Percentiles rank a stretch among this genome's conserved stretches.
These are phyloP conservation scores for Ceratorhiza oryzae-sativae DNA, from an alignment of 1,284 basidiomycete species.

Conservation along the genomic window DNA sequence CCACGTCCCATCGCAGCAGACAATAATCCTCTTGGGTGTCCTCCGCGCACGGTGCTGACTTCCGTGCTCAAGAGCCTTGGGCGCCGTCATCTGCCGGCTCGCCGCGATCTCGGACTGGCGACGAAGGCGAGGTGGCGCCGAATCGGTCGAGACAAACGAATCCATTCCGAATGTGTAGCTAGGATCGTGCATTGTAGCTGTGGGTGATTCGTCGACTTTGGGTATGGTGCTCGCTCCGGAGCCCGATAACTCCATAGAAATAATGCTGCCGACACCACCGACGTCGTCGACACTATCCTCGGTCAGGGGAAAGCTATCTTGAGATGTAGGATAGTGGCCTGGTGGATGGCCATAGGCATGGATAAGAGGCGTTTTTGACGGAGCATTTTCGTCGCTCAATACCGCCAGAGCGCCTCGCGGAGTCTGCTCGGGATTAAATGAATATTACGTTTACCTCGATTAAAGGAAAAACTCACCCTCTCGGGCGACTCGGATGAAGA, in stretches of 20 bases:
- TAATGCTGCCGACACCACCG: constrained; percentile 19
- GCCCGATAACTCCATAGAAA: not conserved
- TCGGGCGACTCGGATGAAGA: constrained; percentile 1
- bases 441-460: not conserved
- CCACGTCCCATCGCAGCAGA: constrained; percentile 37
- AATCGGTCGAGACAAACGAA: constrained; percentile 35
- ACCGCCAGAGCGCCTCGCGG: constrained; percentile 17
- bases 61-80: constrained; percentile 35
- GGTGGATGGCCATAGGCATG: constrained; percentile 13
- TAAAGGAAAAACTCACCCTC: not conserved
- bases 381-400: constrained; percentile 14
- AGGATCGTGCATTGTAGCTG: not conserved
- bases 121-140: constrained; percentile 23
- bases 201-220: constrained; percentile 32
- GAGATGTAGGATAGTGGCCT: constrained; percentile 25
- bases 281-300: constrained; percentile 28
- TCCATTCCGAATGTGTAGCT: constrained; percentile 15
- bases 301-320: constrained; percentile 3
- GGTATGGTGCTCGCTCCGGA: not conserved
- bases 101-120: constrained; percentile 27
- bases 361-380: not conserved
- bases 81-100: constrained; percentile 32
- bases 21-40: constrained; percentile 35
- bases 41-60: constrained; percentile 14
- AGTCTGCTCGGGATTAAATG: constrained; percentile 10